Percentiles rank a stretch among this genome's conserved stretches.
These are phyloP conservation scores for Talaromyces proteolyticus DNA, from an alignment of 495 filamentous ascomycete species.

Conservation along the genomic window DNA sequence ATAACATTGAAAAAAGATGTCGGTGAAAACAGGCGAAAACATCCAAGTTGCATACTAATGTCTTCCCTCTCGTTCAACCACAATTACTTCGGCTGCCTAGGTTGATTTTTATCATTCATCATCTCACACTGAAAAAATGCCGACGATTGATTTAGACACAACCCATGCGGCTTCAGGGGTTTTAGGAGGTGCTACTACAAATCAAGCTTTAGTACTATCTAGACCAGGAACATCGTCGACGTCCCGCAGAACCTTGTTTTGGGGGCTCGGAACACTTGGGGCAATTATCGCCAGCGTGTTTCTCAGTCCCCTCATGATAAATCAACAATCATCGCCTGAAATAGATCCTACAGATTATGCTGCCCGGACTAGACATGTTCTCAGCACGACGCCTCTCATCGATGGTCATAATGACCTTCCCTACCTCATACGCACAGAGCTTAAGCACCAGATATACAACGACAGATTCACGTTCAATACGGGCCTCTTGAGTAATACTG, in stretches of 20 bases:
- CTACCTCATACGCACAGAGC: constrained; percentile 51
- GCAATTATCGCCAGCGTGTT: neutral
- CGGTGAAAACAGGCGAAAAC: too few relatives aligned
- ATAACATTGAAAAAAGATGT: too few relatives aligned
- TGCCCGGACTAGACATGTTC: constrained; percentile 1
- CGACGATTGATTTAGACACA: neutral
- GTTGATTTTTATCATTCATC: too few relatives aligned
- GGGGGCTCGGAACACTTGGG: neutral
- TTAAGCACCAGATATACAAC: constrained; percentile 64
- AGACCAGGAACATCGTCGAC: neutral
- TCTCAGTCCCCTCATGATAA: neutral
- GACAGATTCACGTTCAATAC: constrained; percentile 29
- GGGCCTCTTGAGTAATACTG: constrained; percentile 31
- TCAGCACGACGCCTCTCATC: constrained; percentile 30
- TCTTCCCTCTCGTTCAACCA: too few relatives aligned
- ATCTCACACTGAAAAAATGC: neutral
- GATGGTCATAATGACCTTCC: constrained; percentile 81
- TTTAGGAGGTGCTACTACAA: neutral
- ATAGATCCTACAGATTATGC: constrained; percentile 5
- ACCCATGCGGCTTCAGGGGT: neutral
- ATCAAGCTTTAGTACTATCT: constrained; percentile 1
- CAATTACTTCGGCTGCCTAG: too few relatives aligned
- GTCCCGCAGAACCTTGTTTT: neutral
- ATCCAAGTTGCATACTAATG: too few relatives aligned
- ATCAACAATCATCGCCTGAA: neutral